Conservation (phyloP, 2,329 filamentous ascomycete genomes). For the Fusarium tupiense region DNA sequence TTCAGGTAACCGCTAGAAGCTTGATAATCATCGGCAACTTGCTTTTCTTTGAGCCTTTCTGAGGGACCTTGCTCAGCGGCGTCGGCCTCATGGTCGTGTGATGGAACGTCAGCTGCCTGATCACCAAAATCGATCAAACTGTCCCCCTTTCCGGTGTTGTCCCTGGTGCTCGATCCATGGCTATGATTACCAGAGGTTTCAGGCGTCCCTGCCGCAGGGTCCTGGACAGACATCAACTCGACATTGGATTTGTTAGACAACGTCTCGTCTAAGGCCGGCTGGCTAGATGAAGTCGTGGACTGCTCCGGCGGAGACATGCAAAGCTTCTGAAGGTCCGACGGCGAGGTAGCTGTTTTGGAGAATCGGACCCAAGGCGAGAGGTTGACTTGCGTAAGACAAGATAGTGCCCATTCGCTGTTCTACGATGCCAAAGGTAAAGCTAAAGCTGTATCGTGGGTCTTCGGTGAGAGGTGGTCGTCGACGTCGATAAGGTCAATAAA, state of each 20-base stretch:
- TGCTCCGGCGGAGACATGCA: conserved; percentile 52
- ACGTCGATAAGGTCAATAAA: background rate
- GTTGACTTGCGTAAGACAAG: conserved; percentile 17
- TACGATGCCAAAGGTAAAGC: conserved; percentile 32
- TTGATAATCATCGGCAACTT: conserved; percentile 29
- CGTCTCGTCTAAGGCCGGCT: conserved; percentile 44
- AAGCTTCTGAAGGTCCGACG: conserved; percentile 26
- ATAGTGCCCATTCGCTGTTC: conserved; percentile 39
- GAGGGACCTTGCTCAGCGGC: conserved; percentile 15
- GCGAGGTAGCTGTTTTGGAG: background rate
- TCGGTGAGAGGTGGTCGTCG: background rate
- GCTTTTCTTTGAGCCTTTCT: conserved; percentile 40
- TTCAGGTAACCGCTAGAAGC: conserved; percentile 36
- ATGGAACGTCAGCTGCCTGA: conserved; percentile 5
- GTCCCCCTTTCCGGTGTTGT: conserved; percentile 2
- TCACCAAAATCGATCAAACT: conserved; percentile 40
- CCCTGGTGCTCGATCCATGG: background rate
- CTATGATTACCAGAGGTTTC: background rate
- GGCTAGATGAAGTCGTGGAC: conserved; percentile 41
- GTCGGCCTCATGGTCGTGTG: background rate
- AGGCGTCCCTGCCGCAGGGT: conserved; percentile 27
- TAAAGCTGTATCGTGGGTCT: conserved; percentile 23
- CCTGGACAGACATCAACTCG: conserved; percentile 40
- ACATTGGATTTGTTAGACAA: conserved; percentile 42
- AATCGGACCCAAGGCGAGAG: conserved; percentile 13